Evolutionary conservation across 2,329 filamentous ascomycete species (phyloP).

Genomic region (Teratosphaeria nubilosa): DNA sequence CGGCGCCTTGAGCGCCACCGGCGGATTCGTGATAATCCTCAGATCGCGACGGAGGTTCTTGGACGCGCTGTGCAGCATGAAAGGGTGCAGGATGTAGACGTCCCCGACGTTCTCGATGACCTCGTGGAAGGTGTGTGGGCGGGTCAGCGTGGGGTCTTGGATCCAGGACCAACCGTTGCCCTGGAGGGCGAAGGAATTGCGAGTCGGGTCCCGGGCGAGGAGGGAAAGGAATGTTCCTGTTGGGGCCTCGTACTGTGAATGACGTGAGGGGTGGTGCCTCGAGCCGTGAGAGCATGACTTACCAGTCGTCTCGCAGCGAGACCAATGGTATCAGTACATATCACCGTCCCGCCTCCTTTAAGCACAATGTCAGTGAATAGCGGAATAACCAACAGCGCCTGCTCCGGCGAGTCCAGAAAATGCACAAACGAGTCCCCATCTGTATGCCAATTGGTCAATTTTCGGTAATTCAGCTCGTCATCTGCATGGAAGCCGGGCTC

Average conservation of each 20-base stretch:
- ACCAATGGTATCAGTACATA: conserved; percentile 42
- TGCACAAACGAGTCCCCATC: conserved; percentile 66
- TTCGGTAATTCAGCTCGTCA: conserved; percentile 40
- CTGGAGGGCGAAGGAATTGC: conserved; percentile 25
- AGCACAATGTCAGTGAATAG: conserved; percentile 54
- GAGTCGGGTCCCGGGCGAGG: conserved; percentile 38
- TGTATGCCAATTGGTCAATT: conserved; percentile 54
- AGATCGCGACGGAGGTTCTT: conserved; percentile 39
- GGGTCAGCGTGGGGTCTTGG: conserved; percentile 24
- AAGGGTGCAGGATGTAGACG: conserved; percentile 49
- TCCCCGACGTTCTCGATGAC: conserved; percentile 46
- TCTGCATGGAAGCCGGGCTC: conserved; percentile 37
- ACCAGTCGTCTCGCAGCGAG: conserved; percentile 44
- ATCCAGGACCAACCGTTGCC: conserved; percentile 31
- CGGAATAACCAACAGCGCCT: conserved; percentile 58
- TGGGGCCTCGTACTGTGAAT: conserved; percentile 42
- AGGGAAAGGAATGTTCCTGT: conserved; percentile 58
- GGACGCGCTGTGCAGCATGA: conserved; percentile 50
- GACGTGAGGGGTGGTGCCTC: neutral
- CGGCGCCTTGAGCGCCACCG: conserved; percentile 42
- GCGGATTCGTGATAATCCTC: conserved; percentile 47
- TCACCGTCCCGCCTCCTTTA: conserved; percentile 52
- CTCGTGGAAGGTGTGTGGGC: conserved; percentile 41
- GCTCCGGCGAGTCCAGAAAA: conserved; percentile 60
- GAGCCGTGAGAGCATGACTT: neutral